Evolutionary conservation across 805 yeast species (phyloP).

Genomic region (Osmozyma mogii): DNA sequence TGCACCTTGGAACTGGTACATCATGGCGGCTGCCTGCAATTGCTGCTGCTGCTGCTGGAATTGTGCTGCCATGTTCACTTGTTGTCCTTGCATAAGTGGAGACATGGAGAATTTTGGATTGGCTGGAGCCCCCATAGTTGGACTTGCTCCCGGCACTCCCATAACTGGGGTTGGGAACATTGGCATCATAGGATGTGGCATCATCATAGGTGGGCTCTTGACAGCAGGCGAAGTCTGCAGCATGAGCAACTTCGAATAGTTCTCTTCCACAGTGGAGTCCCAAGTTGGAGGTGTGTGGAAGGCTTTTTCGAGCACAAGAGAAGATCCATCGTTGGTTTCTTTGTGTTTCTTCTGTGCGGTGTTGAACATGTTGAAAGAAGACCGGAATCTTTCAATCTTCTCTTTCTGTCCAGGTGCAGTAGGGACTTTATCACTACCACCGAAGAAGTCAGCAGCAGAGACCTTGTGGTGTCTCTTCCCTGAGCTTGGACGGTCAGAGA

Average conservation of each 20-base stretch:
- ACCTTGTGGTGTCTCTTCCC: slow-evolving; percentile 30
- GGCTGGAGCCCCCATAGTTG: slow-evolving; percentile 15
- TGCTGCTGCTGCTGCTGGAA: slow-evolving; percentile 26
- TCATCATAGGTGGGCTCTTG: slow-evolving; percentile 11
- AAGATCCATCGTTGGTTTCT: slow-evolving; percentile 12
- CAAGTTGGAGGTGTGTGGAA: slow-evolving; percentile 74
- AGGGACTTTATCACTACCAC: slow-evolving; percentile 31
- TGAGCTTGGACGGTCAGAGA: no score
- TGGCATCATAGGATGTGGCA: slow-evolving; percentile 1
- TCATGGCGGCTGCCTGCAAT: slow-evolving; percentile 30
- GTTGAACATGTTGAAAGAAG: slow-evolving; percentile 45
- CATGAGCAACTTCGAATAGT: slow-evolving; percentile 47
- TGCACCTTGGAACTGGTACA: slow-evolving; percentile 33
- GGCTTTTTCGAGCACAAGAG: slow-evolving; percentile 46
- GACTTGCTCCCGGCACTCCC: slow-evolving; percentile 13
- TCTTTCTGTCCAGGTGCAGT: slow-evolving; percentile 27
- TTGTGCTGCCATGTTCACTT: slow-evolving; percentile 25
- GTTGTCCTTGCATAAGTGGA: slow-evolving; percentile 23
- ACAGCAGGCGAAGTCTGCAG: slow-evolving; percentile 14
- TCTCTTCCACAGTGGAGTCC: slow-evolving; percentile 51
- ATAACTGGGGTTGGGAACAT: slow-evolving; percentile 17
- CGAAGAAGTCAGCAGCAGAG: slow-evolving; percentile 35
- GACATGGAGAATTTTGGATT: slow-evolving; percentile 16
- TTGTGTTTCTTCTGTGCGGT: slow-evolving; percentile 31
- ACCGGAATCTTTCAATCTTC: slow-evolving; percentile 30